phyloP scores from a whole-genome alignment of 305 asterid species.

The Solanum hybrid region DNA sequence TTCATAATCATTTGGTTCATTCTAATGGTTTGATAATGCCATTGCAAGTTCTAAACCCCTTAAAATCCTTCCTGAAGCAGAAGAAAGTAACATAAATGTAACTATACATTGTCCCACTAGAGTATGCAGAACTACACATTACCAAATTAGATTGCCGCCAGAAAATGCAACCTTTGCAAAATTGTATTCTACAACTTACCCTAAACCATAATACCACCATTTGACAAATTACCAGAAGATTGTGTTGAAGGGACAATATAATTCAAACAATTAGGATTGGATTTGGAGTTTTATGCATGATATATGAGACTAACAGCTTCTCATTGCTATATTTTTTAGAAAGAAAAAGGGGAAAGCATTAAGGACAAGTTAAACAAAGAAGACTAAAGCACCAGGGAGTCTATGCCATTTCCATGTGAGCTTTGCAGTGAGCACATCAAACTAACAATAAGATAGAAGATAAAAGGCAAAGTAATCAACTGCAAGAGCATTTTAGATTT shows the following conservation, averaged over 20 bases:
- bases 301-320: background rate
- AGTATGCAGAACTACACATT: background rate
- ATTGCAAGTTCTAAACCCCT: background rate
- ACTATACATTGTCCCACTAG: background rate
- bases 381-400: background rate
- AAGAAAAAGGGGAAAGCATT: background rate
- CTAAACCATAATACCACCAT: background rate
- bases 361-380: background rate
- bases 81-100: background rate
- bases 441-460: background rate
- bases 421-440: background rate
- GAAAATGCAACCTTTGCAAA: background rate
- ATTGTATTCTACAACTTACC: background rate
- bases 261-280: background rate
- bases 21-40: background rate
- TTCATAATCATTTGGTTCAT: background rate
- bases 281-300: background rate
- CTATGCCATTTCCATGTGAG: background rate
- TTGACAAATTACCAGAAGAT: slow-evolving; percentile 2
- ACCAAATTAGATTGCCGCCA: background rate
- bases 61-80: background rate
- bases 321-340: background rate
- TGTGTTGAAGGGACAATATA: background rate
- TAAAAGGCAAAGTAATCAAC: background rate
- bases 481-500: background rate